These are phyloP conservation scores for Phytophthora hibernalis DNA, from an alignment of 352 stramenopile genomes.

Conservation along the genomic window DNA sequence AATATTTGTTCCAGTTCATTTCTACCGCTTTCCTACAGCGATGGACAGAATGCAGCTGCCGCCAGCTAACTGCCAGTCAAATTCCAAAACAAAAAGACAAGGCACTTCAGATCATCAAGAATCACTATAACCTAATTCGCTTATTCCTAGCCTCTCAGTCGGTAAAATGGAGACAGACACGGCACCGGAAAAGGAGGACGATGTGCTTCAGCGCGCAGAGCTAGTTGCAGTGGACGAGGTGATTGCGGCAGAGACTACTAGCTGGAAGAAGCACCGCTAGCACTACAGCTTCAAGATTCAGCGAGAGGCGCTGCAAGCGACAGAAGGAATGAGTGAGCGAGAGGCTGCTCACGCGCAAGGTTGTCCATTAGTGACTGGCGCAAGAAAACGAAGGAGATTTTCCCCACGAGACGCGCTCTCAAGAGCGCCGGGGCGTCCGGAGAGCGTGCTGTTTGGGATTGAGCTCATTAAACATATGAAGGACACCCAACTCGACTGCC, in stretches of 20 bases:
- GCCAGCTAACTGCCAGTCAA: background rate
- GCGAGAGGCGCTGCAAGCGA: background rate
- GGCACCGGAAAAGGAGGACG: background rate
- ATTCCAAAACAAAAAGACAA: background rate
- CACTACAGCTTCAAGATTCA: conserved; percentile 4
- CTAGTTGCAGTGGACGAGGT: background rate
- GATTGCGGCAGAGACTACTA: background rate
- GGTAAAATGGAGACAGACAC: background rate
- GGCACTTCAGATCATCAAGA: background rate
- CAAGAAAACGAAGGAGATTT: conserved; percentile 1
- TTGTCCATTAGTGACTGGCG: background rate
- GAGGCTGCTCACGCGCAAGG: background rate
- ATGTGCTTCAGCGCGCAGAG: background rate
- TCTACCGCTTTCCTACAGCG: too few relatives aligned
- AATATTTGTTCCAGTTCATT: too few relatives aligned
- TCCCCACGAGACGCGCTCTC: conserved; percentile 6
- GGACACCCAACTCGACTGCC: background rate
- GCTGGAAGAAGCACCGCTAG: background rate
- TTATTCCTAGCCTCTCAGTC: background rate
- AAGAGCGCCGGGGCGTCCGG: background rate
- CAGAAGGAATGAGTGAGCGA: background rate
- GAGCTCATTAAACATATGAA: conserved; percentile 5
- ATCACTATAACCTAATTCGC: background rate
- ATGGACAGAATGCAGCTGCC: background rate
- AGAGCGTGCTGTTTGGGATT: background rate